Conservation (phyloP, 345 rosid genomes). For the Arabidopsis suecica region DNA sequence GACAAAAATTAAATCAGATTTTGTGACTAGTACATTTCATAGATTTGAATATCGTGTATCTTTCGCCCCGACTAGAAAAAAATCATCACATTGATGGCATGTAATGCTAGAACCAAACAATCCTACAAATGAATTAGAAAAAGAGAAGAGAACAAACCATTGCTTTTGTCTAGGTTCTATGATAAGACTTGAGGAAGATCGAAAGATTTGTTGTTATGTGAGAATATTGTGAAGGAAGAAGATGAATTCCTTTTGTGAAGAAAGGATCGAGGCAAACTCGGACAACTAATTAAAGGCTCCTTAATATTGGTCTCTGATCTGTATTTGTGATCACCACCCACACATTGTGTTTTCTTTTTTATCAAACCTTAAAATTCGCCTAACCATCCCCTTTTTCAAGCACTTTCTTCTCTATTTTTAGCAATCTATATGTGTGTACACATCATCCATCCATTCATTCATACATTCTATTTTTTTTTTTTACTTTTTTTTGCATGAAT, state of each 20-base stretch:
- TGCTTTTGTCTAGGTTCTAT: constrained; percentile 21
- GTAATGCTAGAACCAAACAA: not conserved
- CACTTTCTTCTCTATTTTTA: constrained; percentile 26
- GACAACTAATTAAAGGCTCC: constrained; percentile 25
- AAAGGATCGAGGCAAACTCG: constrained; percentile 42
- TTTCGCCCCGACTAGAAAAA: not conserved
- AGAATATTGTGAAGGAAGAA: constrained; percentile 27
- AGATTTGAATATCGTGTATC: not conserved
- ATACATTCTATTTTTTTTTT: not conserved
- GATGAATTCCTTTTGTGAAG: constrained; percentile 34
- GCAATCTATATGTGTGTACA: not conserved
- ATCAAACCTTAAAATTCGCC: constrained; percentile 29
- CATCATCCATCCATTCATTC: not conserved
- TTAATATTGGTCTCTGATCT: constrained; percentile 30
- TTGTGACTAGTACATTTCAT: not conserved
- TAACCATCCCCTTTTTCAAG: constrained; percentile 40
- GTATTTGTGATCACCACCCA: constrained; percentile 35
- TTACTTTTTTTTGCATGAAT: not conserved
- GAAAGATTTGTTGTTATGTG: constrained; percentile 11
- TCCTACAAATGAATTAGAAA: not conserved
- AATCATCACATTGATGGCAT: not conserved
- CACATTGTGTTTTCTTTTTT: constrained; percentile 18
- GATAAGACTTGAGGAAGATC: constrained; percentile 22
- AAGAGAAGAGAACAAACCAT: constrained; percentile 38
- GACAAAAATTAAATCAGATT: not conserved